Percentiles rank a stretch among this genome's conserved stretches.
Conservation (phyloP, 352 stramenopile genomes). For the Phytophthora citricola region DNA sequence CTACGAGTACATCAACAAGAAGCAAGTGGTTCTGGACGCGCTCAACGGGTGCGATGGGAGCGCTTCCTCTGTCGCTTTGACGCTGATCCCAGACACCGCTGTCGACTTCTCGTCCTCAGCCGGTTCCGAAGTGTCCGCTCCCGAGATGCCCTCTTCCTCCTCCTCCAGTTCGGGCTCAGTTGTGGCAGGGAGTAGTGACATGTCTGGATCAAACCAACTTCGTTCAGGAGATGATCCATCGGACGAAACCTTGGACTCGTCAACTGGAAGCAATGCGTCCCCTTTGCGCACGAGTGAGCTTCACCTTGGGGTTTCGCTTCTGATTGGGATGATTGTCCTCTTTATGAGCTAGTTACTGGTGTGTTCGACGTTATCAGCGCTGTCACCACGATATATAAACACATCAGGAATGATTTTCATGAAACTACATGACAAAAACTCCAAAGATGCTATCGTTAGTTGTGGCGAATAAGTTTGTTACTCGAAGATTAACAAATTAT, state of each 20-base stretch:
- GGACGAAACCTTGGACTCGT: constrained; percentile 4
- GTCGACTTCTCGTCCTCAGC: constrained; percentile 6
- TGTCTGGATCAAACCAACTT: constrained; percentile 1
- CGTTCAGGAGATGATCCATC: constrained; percentile 4
- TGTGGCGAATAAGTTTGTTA: too few relatives aligned
- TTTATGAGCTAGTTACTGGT: constrained; percentile 1
- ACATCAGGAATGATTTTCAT: too few relatives aligned
- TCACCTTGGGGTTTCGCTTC: constrained; percentile 2
- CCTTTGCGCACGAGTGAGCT: not conserved
- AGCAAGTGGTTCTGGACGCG: constrained; percentile 25
- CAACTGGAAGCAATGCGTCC: constrained; percentile 12
- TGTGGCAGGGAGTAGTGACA: not conserved
- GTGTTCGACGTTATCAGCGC: not conserved
- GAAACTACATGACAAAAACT: too few relatives aligned
- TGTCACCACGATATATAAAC: too few relatives aligned
- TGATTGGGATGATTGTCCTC: not conserved
- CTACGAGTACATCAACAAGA: constrained; percentile 44
- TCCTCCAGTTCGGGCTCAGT: not conserved
- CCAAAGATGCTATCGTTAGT: too few relatives aligned
- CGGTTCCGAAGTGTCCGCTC: not conserved
- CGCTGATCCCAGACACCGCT: constrained; percentile 4
- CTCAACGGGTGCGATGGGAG: constrained; percentile 13
- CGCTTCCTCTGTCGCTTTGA: constrained; percentile 4
- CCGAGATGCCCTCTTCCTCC: not conserved
- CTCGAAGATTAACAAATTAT: too few relatives aligned